A percentile compares a stretch with the other conserved stretches of the same genome.
Conservation (phyloP, 2,329 filamentous ascomycete species). For the Chaetomium strumarium region DNA sequence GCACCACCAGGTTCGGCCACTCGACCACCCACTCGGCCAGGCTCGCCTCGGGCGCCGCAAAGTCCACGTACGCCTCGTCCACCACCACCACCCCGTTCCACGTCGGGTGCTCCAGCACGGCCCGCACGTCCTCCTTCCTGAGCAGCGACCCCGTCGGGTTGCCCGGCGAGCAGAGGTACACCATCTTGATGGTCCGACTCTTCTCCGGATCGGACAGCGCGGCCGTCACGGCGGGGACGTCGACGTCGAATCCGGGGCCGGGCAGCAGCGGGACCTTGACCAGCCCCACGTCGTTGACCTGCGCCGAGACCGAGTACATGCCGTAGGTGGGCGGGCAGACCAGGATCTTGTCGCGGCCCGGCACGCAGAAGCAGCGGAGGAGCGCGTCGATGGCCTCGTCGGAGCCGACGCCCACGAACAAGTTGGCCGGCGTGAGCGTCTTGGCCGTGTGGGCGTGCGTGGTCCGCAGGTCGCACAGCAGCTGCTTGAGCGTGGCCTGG, state of each 20-base stretch:
- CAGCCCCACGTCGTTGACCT: conserved; percentile 85
- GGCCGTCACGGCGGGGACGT: conserved; percentile 61
- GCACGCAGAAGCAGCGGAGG: conserved; percentile 85
- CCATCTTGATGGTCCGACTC: conserved; percentile 65
- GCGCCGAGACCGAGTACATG: conserved; percentile 94
- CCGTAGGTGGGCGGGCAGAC: conserved; percentile 96
- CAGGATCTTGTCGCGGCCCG: conserved; percentile 81
- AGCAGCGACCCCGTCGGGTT: conserved; percentile 86
- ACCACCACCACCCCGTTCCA: conserved; percentile 95
- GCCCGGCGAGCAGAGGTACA: conserved; percentile 89
- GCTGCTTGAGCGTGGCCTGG: conserved; percentile 78
- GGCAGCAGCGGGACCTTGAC: conserved; percentile 78
- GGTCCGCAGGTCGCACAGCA: conserved; percentile 82
- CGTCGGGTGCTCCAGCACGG: conserved; percentile 73
- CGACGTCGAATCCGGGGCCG: conserved; percentile 66
- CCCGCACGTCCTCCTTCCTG: conserved; percentile 64
- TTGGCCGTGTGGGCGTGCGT: conserved; percentile 73
- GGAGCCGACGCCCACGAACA: conserved; percentile 93
- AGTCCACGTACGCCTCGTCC: conserved; percentile 96
- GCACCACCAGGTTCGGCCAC: conserved; percentile 92
- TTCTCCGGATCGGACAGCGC: conserved; percentile 50
- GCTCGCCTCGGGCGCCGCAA: conserved; percentile 68
- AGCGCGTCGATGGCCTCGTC: conserved; percentile 96
- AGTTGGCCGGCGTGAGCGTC: conserved; percentile 68
- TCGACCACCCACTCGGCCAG: conserved; percentile 88